Evolutionary conservation across 352 stramenopile species (phyloP).

Genomic region (Phytophthora cryptogea): DNA sequence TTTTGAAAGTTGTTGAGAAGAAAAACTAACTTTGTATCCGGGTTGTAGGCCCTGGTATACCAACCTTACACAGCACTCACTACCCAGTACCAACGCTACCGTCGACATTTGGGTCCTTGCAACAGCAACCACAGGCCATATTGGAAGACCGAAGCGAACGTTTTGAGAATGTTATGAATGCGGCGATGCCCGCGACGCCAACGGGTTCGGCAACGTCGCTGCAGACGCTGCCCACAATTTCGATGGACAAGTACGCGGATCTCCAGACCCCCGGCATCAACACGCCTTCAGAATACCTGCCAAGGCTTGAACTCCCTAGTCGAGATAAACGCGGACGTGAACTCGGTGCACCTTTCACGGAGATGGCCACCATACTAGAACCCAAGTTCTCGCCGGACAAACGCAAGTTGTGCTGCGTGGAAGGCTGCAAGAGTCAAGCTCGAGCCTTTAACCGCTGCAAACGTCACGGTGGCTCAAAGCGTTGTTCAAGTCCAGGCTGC

Average conservation of each 20-base stretch:
- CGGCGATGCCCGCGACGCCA: background rate
- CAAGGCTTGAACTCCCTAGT: background rate
- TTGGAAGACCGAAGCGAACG: slow-evolving; percentile 16
- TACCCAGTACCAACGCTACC: slow-evolving; percentile 23
- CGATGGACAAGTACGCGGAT: slow-evolving; percentile 7
- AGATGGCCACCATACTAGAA: slow-evolving; percentile 24
- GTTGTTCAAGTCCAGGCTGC: slow-evolving; percentile 68
- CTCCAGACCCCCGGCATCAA: slow-evolving; percentile 3
- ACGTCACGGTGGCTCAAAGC: slow-evolving; percentile 82
- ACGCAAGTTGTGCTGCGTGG: slow-evolving; percentile 74
- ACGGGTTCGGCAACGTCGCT: background rate
- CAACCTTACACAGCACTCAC: slow-evolving; percentile 19
- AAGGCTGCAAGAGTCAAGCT: slow-evolving; percentile 82
- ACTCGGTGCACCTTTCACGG: slow-evolving; percentile 26
- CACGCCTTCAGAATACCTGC: slow-evolving; percentile 5
- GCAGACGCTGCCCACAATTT: slow-evolving; percentile 4
- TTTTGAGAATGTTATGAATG: slow-evolving; percentile 9
- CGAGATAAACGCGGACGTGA: slow-evolving; percentile 14
- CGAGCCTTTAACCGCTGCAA: slow-evolving; percentile 87
- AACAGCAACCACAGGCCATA: slow-evolving; percentile 10
- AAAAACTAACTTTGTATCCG: background rate
- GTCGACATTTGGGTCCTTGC: slow-evolving; percentile 21
- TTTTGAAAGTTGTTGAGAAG: background rate
- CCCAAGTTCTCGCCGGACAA: slow-evolving; percentile 70
- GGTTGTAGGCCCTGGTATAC: slow-evolving; percentile 14